These are phyloP conservation scores for Sideroxylon spinosum DNA, from an alignment of 179 eudicot genomes.

Conservation along the genomic window DNA sequence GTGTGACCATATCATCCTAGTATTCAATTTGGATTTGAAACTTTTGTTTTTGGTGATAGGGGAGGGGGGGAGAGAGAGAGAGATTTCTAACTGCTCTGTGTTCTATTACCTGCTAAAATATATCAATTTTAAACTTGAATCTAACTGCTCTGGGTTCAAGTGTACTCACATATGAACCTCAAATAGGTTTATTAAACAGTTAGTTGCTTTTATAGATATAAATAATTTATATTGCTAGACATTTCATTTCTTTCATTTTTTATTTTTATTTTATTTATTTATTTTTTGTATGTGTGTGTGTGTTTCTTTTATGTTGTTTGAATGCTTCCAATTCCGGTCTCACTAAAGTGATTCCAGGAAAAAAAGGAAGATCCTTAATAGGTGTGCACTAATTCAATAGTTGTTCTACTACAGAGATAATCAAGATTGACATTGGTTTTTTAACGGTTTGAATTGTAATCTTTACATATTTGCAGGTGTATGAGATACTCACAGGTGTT, in stretches of 20 bases:
- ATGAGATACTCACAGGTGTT: slow-evolving; percentile 90
- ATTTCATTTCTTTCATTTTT: background rate
- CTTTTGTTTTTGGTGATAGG: no score
- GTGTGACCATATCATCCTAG: no score
- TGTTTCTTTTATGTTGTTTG: background rate
- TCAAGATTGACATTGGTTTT: slow-evolving; percentile 6
- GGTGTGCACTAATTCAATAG: background rate
- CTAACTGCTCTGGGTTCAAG: slow-evolving; percentile 3
- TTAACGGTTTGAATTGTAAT: background rate
- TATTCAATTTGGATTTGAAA: no score
- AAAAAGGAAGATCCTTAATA: background rate
- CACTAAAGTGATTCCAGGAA: background rate
- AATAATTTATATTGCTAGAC: background rate
- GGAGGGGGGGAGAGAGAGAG: background rate
- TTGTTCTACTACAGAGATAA: background rate
- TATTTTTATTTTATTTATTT: background rate
- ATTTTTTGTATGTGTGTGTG: no score
- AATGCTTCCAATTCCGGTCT: background rate
- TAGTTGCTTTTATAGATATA: background rate
- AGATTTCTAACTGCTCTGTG: background rate
- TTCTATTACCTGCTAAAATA: background rate
- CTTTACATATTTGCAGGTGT: slow-evolving; percentile 49
- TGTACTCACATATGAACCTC: background rate
- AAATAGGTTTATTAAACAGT: background rate
- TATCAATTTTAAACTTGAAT: background rate